These are phyloP conservation scores for Dioszegia hungarica DNA, from an alignment of 768 basidiomycete species.

Conservation along the genomic window DNA sequence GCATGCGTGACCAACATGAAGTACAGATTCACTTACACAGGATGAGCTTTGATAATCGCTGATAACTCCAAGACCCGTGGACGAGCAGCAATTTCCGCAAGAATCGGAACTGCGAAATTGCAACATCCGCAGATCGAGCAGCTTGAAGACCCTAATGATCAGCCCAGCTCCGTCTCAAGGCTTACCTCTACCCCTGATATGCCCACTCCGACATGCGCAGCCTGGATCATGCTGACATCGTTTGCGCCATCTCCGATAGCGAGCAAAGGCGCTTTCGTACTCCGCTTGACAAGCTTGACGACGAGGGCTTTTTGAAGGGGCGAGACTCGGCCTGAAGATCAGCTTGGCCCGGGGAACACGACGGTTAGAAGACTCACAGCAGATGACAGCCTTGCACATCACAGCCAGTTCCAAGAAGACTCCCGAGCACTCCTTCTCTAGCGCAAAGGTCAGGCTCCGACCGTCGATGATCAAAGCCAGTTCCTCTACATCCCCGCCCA, in stretches of 20 bases:
- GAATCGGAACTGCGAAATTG: conserved; percentile 95
- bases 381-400: conserved; percentile 97
- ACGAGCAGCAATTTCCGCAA: conserved; percentile 91
- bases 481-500: conserved; percentile 86
- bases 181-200: conserved; percentile 92
- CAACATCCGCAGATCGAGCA: conserved; percentile 92
- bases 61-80: conserved; percentile 98
- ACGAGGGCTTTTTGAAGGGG: conserved; percentile 96
- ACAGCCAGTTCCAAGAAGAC: conserved; percentile 89
- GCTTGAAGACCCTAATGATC: conserved; percentile 81
- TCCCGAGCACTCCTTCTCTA: conserved; percentile 87
- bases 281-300: conserved; percentile 98
- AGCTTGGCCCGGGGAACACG: background rate
- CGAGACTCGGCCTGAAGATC: conserved; percentile 76
- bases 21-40: conserved; percentile 62
- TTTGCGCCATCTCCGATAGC: conserved; percentile 98
- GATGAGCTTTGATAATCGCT: conserved; percentile 87
- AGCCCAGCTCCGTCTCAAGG: background rate
- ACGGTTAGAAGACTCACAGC: conserved; percentile 59
- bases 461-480: conserved; percentile 94
- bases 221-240: conserved; percentile 99
- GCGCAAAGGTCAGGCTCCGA: conserved; percentile 83
- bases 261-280: conserved; percentile 83
- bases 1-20: background rate
- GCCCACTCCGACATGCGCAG: conserved; percentile 94